Evolutionary conservation across 2,329 filamentous ascomycete species (phyloP), one percentile per base, ranked within the genome.

Genomic region (Annulohypoxylon truncatum): DNA sequence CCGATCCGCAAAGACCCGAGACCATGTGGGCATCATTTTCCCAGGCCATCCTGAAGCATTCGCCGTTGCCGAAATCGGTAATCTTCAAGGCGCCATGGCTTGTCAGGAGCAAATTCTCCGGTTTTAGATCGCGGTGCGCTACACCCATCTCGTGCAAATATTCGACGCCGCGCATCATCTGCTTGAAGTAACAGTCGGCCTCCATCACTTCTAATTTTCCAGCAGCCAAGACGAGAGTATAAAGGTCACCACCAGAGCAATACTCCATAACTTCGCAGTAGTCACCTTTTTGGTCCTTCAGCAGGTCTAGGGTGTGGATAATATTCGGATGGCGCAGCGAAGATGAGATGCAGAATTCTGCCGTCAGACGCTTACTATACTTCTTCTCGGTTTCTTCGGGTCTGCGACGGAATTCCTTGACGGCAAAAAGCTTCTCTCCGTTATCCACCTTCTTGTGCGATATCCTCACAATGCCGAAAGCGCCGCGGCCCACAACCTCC

Each of bases 201-300:
- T 99, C 96, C 66, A 89, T 85, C 28, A 96, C 93, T 78, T 96
- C 94, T 18, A 99, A 89, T 79, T 97, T 97, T 64, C 93, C 93
- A 35, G 94, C 93, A 5, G 96, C 90, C 28, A 98, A 88, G 18
- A 99, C 92, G 4, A 99, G 86, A 0, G 94, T 97, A 79, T 98
- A 98, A 22, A 99, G 84, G 77, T 99, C 96, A 64, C 96, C 96
- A 66, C 96, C 96, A 35, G 95, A 94, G 78, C 96, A 99, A 77
- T 96, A 99, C 80, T 99, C 96, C 96, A 99, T 99, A 55, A 99
- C 96, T 79, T 99, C 96, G 80, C 96, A 99, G 79, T 96, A 98
- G 77, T 97, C 94, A 65, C 96, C 96, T 81, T 98, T 98, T 73
- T 95, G 89, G 76, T 99, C 96, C 80, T 97, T 93, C 40, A 99